phyloP scores from a whole-genome alignment of 495 filamentous ascomycete genomes.

The Tuber indicum region DNA sequence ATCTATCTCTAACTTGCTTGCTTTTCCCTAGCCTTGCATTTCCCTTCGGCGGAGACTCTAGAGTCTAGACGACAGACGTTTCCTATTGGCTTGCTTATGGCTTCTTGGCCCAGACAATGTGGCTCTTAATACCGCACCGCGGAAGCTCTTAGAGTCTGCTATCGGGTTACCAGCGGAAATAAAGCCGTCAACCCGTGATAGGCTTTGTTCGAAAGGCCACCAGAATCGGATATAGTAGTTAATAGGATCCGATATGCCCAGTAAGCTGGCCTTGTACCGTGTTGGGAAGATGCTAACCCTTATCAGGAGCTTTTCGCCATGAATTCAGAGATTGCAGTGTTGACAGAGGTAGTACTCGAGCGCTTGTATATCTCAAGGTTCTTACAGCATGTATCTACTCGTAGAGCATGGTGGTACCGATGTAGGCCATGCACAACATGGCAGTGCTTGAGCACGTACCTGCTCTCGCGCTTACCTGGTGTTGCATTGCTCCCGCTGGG shows the following conservation, averaged over 20 bases:
- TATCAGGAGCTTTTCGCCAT: no score
- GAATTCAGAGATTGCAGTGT: no score
- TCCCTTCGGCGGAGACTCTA: not conserved
- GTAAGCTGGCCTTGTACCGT: no score
- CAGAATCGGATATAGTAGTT: no score
- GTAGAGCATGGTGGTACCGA: not conserved
- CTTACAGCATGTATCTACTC: not conserved
- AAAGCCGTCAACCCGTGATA: no score
- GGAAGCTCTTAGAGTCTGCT: no score
- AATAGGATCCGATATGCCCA: no score
- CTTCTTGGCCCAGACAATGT: not conserved
- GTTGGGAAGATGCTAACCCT: no score
- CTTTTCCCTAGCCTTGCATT: not conserved
- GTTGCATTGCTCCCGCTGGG: not conserved
- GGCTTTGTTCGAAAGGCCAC: no score
- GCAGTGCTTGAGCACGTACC: not conserved
- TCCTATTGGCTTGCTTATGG: constrained; percentile 12
- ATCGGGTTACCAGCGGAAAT: no score
- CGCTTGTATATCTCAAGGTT: no score
- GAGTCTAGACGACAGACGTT: constrained; percentile 11
- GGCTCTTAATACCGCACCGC: not conserved
- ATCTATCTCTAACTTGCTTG: not conserved
- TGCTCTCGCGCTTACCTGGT: not conserved
- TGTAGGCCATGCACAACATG: not conserved
- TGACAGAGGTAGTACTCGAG: no score